A percentile compares a stretch with the other conserved stretches of the same genome.
Evolutionary conservation across 495 filamentous ascomycete species (phyloP).

Genomic region (Eremomyces bilateralis): DNA sequence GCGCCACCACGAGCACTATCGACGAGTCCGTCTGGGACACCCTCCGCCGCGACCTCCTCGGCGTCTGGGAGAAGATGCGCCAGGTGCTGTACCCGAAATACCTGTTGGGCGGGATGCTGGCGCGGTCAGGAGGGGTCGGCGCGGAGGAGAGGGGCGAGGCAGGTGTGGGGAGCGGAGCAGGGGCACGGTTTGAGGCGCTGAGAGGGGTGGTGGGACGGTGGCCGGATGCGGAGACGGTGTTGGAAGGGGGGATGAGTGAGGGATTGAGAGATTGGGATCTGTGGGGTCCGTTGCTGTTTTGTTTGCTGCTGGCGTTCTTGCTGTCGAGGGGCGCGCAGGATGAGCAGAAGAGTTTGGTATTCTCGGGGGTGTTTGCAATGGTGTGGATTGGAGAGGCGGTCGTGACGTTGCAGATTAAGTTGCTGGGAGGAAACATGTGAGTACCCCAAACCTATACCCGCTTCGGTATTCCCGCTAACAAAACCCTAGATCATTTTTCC

Average conservation of each 20-base stretch:
- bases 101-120: constrained; percentile 50
- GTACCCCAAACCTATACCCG: constrained; percentile 17
- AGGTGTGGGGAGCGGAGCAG: constrained; percentile 28
- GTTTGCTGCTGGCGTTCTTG: constrained; percentile 65
- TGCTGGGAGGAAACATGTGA: constrained; percentile 93
- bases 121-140: constrained; percentile 44
- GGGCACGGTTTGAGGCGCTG: constrained; percentile 40
- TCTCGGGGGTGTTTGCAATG: constrained; percentile 86
- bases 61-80: constrained; percentile 93
- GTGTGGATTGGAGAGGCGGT: constrained; percentile 95
- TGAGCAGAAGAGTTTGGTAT: constrained; percentile 68
- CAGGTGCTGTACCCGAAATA: constrained; percentile 97
- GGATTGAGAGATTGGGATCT: constrained; percentile 91
- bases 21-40: constrained; percentile 96
- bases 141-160: constrained; percentile 43
- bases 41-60: constrained; percentile 68
- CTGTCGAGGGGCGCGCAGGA: constrained; percentile 53
- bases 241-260: constrained; percentile 65
- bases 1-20: constrained; percentile 78
- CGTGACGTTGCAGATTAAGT: constrained; percentile 94
- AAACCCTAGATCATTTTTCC: constrained; percentile 67
- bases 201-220: constrained; percentile 42
- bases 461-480: constrained; percentile 2
- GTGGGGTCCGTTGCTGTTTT: constrained; percentile 91
- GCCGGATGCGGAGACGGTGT: constrained; percentile 47